Conservation (phyloP, 129 eudicot genomes). For the Solidago caesia region DNA sequence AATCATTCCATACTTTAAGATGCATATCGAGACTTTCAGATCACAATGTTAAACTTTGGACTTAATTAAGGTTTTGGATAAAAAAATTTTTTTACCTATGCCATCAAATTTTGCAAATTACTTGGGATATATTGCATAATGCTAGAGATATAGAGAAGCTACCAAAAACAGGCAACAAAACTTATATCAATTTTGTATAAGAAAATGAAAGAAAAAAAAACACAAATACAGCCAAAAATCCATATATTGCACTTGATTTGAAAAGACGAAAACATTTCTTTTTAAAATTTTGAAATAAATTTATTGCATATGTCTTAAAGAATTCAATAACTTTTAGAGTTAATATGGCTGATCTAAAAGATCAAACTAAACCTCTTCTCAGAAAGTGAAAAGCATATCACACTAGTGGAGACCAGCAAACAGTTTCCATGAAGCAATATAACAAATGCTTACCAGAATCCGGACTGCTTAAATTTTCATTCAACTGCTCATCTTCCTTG, state of each 20-base stretch:
- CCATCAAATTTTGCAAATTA: background rate
- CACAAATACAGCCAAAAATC: background rate
- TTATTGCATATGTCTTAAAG: too few species aligned
- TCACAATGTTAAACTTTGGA: background rate
- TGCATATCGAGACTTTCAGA: background rate
- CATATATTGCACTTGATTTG: background rate
- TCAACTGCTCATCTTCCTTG: slow-evolving; percentile 44
- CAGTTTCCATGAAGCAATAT: background rate
- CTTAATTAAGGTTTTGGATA: background rate
- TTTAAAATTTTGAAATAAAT: too few species aligned
- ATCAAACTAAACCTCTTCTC: background rate
- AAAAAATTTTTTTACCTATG: background rate
- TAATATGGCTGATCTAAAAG: background rate
- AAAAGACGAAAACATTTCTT: background rate
- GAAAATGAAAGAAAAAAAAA: too few species aligned
- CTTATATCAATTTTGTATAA: background rate
- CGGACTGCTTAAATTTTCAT: slow-evolving; percentile 33
- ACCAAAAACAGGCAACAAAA: background rate
- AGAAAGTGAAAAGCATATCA: background rate
- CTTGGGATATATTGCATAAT: too few species aligned
- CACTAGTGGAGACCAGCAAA: background rate
- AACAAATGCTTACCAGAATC: slow-evolving; percentile 33
- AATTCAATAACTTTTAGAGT: too few species aligned
- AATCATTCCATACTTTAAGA: background rate
- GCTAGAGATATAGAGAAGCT: background rate